Conservation (phyloP, 352 stramenopile species). For the Phytophthora pseudosyringae region DNA sequence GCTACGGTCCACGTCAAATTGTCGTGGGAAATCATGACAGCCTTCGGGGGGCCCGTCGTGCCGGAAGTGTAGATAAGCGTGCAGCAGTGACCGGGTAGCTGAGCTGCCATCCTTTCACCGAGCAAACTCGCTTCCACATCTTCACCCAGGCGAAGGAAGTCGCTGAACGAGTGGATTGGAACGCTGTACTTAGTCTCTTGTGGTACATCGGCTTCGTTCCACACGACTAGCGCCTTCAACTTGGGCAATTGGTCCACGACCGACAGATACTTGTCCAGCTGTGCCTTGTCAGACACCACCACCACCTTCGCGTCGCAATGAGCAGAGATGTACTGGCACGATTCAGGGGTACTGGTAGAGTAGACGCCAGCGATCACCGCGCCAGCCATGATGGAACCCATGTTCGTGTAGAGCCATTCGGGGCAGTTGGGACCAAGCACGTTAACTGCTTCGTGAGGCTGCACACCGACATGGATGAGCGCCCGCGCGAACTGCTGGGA, state of each 20-base stretch:
- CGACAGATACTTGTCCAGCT: conserved; percentile 78
- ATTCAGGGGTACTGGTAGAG: conserved; percentile 76
- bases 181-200: conserved; percentile 41
- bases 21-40: conserved; percentile 81
- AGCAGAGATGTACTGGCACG: conserved; percentile 81
- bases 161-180: conserved; percentile 64
- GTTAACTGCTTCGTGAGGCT: conserved; percentile 74
- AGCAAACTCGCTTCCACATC: conserved; percentile 38
- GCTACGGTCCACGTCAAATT: conserved; percentile 78
- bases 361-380: conserved; percentile 87
- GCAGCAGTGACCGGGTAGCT: conserved; percentile 68
- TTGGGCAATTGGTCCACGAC: conserved; percentile 68
- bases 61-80: conserved; percentile 94
- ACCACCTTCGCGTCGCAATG: conserved; percentile 83
- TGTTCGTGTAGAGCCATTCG: conserved; percentile 87
- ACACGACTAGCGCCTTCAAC: conserved; percentile 83
- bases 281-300: conserved; percentile 69
- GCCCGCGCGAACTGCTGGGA: conserved; percentile 72
- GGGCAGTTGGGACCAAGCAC: conserved; percentile 88
- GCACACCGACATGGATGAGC: conserved; percentile 74
- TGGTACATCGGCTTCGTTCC: conserved; percentile 46
- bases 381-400: conserved; percentile 80
- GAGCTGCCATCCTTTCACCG: conserved; percentile 47
- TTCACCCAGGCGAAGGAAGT: conserved; percentile 63
- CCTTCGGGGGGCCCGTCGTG: conserved; percentile 70